These are phyloP conservation scores for Laguncularia racemosa DNA, from an alignment of 345 rosid genomes.

Conservation along the genomic window DNA sequence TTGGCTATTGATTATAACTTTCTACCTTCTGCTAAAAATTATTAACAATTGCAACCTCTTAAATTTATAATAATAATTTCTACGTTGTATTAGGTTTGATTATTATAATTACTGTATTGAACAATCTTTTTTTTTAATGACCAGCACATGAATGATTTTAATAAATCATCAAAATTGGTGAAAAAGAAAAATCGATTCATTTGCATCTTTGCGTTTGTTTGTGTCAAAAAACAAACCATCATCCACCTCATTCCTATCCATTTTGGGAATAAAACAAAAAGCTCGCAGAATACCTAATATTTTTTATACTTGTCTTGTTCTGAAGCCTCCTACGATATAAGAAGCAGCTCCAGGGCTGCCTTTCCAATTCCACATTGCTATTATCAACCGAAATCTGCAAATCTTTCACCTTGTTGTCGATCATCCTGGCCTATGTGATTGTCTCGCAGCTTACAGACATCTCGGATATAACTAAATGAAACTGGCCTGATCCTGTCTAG, in stretches of 20 bases:
- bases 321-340: conserved; percentile 50
- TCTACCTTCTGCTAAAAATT: too few species aligned
- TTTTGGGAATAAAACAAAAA: conserved; percentile 35
- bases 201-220: conserved; percentile 21
- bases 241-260: conserved; percentile 38
- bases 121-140: too few species aligned
- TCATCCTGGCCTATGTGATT: conserved; percentile 13
- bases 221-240: conserved; percentile 21
- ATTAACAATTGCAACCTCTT: too few species aligned
- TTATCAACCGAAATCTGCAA: conserved; percentile 8
- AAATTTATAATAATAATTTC: too few species aligned
- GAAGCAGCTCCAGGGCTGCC: conserved; percentile 16
- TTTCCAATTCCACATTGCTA: conserved; percentile 21
- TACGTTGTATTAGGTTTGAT: too few species aligned
- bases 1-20: too few species aligned
- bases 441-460: conserved; percentile 8
- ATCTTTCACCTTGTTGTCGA: conserved; percentile 14
- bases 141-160: too few species aligned
- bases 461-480: background rate
- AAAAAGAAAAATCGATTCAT: too few species aligned
- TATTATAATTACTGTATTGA: too few species aligned
- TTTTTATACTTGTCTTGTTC: conserved; percentile 28
- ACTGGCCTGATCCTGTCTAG: conserved; percentile 4
- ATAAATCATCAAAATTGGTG: too few species aligned
- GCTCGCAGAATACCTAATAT: background rate